These are phyloP conservation scores for Globisporangium abappressorium DNA, from an alignment of 352 stramenopile species.

Conservation along the genomic window DNA sequence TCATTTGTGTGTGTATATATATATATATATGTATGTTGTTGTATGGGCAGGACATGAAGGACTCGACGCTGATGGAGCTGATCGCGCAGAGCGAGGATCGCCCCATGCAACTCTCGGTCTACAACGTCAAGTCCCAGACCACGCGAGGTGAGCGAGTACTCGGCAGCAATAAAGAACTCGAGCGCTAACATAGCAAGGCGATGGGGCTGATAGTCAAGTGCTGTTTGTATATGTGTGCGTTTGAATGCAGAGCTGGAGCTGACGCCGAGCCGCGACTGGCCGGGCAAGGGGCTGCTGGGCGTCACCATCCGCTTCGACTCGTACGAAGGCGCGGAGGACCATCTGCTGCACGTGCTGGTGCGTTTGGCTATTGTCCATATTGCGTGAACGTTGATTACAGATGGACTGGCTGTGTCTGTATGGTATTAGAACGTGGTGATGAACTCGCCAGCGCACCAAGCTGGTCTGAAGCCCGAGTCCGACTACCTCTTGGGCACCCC, in stretches of 20 bases:
- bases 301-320: conserved; percentile 98
- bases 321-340: conserved; percentile 94
- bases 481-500: conserved; percentile 97
- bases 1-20: not conserved
- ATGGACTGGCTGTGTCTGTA: not conserved
- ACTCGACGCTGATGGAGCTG: conserved; percentile 90
- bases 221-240: not conserved
- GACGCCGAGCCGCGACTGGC: conserved; percentile 92
- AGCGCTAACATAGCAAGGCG: no score
- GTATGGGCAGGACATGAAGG: conserved; percentile 60
- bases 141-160: conserved; percentile 34
- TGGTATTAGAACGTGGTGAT: conserved; percentile 69
- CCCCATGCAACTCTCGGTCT: conserved; percentile 68
- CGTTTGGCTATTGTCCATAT: conserved; percentile 5
- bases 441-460: conserved; percentile 88
- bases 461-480: conserved; percentile 81
- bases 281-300: conserved; percentile 93
- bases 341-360: conserved; percentile 93
- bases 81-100: conserved; percentile 86
- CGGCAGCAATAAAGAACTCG: not conserved
- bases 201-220: no score
- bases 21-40: not conserved
- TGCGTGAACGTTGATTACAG: conserved; percentile 2
- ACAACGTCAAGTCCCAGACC: conserved; percentile 80
- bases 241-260: conserved; percentile 59